Base-by-base conservation (phyloP, 2,329 filamentous ascomycete genomes). In the Fusarium clavum region DNA sequence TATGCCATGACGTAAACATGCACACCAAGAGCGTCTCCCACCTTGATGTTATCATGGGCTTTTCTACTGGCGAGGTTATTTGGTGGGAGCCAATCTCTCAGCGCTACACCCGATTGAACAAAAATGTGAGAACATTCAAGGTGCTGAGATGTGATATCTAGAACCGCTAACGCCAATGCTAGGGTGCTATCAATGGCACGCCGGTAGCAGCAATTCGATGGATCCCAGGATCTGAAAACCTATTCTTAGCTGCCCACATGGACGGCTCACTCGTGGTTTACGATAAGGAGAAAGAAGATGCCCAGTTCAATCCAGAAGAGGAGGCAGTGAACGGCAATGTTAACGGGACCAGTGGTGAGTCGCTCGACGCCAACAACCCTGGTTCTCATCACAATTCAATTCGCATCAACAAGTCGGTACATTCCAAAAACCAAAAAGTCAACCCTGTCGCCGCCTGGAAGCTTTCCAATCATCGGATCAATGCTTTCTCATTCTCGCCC, bases 11-110 rank as follows among this genome's bases (percentile, higher is more conserved):
- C 79, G 89, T 97, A 44, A 98, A 99, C 77, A 83, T 88, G 45
- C 78, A 92, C 57, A 98, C 94, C 13, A 97, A 95, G 80, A 91
- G 89, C 53, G 78, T 87, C 6, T 89, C 87, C 8, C 95, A 98
- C 77, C 86, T 99, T 44, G 96, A 99, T 78, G 85, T 99, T 22
- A 90, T 97, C 61, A 92, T 99, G 90, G 96, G 96, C 2, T 98
- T 97, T 76, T 98, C 95, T 9, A 97, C 94, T 0, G 94, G 94
- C 41, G 96, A 99, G 79, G 94, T 99, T 49, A 95, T 99, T 67
- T 99, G 96, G 96, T 98, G 96, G 84, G 96, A 99, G 80, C 94
- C 96, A 13, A 93, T 98, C 76, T 95, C 94, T 41, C 95, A 98
- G 76, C 94, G 97, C 78, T 99, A 99, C 80, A 93, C 94, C 5